These are phyloP conservation scores for Parachlorella kessleri DNA, from an alignment of 139 green algal species.

Conservation along the genomic window DNA sequence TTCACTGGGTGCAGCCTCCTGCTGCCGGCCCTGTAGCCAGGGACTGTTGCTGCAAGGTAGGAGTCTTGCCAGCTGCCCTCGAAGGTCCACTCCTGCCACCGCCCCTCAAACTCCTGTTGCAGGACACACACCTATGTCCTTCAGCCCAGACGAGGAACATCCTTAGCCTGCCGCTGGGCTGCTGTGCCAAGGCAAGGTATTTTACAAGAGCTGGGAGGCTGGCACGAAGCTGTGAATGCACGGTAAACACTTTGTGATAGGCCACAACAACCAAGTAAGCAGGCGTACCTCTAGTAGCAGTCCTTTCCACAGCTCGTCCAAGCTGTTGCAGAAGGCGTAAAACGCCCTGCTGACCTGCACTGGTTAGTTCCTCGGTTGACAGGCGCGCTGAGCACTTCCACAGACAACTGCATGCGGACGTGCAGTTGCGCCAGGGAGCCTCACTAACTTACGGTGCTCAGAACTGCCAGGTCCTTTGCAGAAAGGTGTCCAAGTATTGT, in stretches of 20 bases:
- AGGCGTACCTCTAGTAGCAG: conserved; percentile 73
- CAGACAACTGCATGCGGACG: too few species aligned
- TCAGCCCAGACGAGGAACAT: too few species aligned
- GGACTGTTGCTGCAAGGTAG: conserved; percentile 31
- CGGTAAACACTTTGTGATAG: too few species aligned
- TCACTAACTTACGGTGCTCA: conserved; percentile 45
- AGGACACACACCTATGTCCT: too few species aligned
- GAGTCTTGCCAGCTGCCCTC: conserved; percentile 62
- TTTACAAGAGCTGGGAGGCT: too few species aligned
- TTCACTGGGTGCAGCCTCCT: conserved; percentile 9
- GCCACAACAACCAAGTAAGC: background rate
- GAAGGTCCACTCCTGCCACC: conserved; percentile 35
- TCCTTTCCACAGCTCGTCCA: conserved; percentile 91
- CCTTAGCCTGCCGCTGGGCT: too few species aligned
- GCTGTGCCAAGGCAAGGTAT: too few species aligned
- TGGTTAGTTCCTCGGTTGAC: too few species aligned
- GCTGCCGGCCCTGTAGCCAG: background rate
- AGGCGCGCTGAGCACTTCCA: too few species aligned
- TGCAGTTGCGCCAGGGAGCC: too few species aligned
- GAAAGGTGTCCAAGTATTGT: conserved; percentile 60
- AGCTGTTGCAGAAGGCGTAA: conserved; percentile 81
- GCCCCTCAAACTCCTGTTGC: conserved; percentile 38
- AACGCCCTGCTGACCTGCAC: conserved; percentile 66
- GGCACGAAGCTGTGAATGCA: too few species aligned
- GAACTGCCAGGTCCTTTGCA: conserved; percentile 45